phyloP scores from a whole-genome alignment of 176 grass and related monocot species.

The Canna indica region DNA sequence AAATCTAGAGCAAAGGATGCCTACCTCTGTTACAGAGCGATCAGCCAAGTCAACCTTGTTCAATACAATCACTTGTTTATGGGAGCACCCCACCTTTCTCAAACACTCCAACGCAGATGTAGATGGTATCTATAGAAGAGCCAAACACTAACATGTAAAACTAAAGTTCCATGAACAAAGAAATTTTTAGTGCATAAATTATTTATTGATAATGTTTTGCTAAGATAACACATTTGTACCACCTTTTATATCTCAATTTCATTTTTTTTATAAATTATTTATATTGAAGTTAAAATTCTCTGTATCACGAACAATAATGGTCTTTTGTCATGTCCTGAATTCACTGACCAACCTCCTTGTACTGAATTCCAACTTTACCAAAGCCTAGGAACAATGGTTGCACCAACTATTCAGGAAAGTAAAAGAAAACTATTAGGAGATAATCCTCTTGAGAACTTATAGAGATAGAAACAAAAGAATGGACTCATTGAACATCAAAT shows the following conservation, averaged over 20 bases:
- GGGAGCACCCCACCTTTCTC: constrained; percentile 14
- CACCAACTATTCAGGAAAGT: background rate
- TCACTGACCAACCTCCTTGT: background rate
- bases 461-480: background rate
- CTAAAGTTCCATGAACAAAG: background rate
- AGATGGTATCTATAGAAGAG: constrained; percentile 29
- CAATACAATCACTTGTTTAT: constrained; percentile 36
- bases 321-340: background rate
- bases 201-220: background rate
- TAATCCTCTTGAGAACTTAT: background rate
- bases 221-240: background rate
- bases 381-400: background rate
- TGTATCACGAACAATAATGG: background rate
- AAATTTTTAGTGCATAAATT: background rate
- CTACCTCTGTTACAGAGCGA: constrained; percentile 44
- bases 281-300: background rate
- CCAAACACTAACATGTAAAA: background rate
- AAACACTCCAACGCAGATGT: constrained; percentile 38
- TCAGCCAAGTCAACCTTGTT: constrained; percentile 62
- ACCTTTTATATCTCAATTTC: background rate
- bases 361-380: background rate
- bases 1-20: background rate
- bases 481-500: background rate
- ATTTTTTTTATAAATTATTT: background rate
- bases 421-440: background rate